These are phyloP conservation scores for Syzygium syzygioides DNA, from an alignment of 441 rosid species.

Conservation along the genomic window DNA sequence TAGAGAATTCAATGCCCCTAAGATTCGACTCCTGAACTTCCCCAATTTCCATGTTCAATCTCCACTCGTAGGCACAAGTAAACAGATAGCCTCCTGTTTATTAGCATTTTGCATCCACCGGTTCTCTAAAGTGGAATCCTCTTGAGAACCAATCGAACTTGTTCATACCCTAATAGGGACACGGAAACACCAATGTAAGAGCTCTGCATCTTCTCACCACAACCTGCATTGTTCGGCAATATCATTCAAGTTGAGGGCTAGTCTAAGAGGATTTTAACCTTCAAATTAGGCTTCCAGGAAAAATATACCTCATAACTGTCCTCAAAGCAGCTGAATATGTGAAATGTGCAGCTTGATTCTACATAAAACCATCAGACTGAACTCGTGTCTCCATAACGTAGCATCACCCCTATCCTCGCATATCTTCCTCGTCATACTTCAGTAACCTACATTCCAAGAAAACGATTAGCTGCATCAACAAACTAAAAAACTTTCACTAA, in stretches of 20 bases:
- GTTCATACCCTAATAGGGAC: not conserved
- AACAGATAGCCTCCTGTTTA: not conserved
- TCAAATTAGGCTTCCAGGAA: not conserved
- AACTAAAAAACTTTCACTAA: not conserved
- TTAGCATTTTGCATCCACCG: not conserved
- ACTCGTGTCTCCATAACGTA: not conserved
- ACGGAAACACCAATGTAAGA: rapidly evolving
- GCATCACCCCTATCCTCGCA: conserved; percentile 4
- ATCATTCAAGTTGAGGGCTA: not conserved
- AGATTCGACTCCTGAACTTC: not conserved
- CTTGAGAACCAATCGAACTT: rapidly evolving
- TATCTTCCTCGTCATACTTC: not conserved
- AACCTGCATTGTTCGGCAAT: not conserved
- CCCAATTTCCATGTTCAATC: not conserved
- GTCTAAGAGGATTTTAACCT: not conserved
- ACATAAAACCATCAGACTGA: not conserved
- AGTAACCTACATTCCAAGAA: not conserved
- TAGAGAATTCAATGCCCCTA: not conserved
- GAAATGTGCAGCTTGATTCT: not conserved
- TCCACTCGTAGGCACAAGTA: not conserved
- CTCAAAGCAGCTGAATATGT: not conserved
- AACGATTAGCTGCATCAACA: not conserved
- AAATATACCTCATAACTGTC: not conserved
- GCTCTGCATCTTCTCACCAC: not conserved
- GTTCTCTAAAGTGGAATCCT: not conserved